Conservation (phyloP, 805 yeast genomes). For the Pachysolen tannophilus region DNA sequence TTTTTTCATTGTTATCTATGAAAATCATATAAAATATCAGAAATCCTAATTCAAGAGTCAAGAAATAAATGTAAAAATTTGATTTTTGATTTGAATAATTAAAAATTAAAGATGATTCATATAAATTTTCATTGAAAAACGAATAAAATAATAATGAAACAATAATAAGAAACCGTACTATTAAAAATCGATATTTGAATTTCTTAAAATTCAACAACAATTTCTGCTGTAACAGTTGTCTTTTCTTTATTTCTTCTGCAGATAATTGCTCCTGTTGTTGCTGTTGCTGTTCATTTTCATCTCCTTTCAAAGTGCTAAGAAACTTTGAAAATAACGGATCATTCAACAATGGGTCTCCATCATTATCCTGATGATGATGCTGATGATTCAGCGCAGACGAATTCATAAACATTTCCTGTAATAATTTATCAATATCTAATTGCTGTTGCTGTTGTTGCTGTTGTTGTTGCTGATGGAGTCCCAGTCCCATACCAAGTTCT, state of each 20-base stretch:
- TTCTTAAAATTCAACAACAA: slow-evolving; percentile 3
- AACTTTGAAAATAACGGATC: slow-evolving; percentile 4
- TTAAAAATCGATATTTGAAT: slow-evolving; percentile 11
- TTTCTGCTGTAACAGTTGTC: not conserved
- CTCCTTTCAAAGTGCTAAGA: too few relatives aligned
- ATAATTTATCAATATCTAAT: slow-evolving; percentile 2
- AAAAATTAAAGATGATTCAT: slow-evolving; percentile 8
- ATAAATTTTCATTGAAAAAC: slow-evolving; percentile 4
- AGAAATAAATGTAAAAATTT: slow-evolving; percentile 17
- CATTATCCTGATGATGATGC: slow-evolving; percentile 16
- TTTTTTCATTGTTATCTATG: slow-evolving; percentile 8
- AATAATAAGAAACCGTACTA: slow-evolving; percentile 13
- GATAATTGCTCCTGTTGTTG: not conserved
- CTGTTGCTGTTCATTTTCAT: slow-evolving; percentile 1
- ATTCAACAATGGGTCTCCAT: slow-evolving; percentile 5
- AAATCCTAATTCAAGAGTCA: slow-evolving; percentile 14
- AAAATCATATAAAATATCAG: slow-evolving; percentile 12
- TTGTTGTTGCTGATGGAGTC: not conserved
- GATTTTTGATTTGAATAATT: slow-evolving; percentile 6
- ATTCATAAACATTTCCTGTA: slow-evolving; percentile 12
- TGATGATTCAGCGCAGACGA: slow-evolving; percentile 10
- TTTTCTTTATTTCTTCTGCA: not conserved
- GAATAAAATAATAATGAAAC: slow-evolving; percentile 7
- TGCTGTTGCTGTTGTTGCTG: slow-evolving; percentile 6
- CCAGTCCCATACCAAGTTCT: too few relatives aligned